phyloP scores from a whole-genome alignment of 805 yeast species.

The Candida anglica region DNA sequence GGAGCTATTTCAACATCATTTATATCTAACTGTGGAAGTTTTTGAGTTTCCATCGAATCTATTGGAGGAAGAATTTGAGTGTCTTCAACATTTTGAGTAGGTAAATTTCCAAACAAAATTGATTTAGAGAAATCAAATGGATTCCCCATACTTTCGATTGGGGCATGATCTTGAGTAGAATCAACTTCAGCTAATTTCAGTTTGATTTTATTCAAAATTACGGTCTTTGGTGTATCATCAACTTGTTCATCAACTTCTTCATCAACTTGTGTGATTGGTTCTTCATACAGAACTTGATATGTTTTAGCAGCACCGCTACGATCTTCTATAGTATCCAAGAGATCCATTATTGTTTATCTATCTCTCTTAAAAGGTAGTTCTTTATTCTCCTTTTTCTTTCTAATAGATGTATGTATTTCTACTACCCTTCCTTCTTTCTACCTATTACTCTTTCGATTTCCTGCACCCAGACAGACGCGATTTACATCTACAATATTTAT shows the following conservation, averaged over 20 bases:
- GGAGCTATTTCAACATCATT: background rate
- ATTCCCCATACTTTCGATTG: slow-evolving; percentile 3
- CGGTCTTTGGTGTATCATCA: background rate
- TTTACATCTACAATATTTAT: too few relatives aligned
- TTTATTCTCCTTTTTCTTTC: too few relatives aligned
- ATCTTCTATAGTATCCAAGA: slow-evolving; percentile 2
- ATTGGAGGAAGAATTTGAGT: too few relatives aligned
- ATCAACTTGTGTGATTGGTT: background rate
- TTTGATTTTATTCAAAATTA: slow-evolving; percentile 21
- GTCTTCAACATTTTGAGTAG: too few relatives aligned
- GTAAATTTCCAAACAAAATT: background rate
- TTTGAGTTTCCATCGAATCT: slow-evolving; percentile 14
- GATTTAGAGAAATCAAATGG: slow-evolving; percentile 2
- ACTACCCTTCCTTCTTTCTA: too few relatives aligned
- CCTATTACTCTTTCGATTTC: too few relatives aligned
- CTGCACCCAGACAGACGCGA: too few relatives aligned
- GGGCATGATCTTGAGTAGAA: slow-evolving; percentile 10
- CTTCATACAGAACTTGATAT: slow-evolving; percentile 1
- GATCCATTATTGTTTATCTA: slow-evolving; percentile 2
- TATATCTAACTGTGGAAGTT: slow-evolving; percentile 26
- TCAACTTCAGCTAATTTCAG: slow-evolving; percentile 17
- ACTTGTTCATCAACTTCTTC: background rate
- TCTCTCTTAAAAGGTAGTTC: too few relatives aligned
- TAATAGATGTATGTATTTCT: background rate
- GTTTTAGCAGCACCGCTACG: background rate